These are phyloP conservation scores for Aspergillus eucalypticola DNA, from an alignment of 2,329 filamentous ascomycete genomes.

Conservation along the genomic window DNA sequence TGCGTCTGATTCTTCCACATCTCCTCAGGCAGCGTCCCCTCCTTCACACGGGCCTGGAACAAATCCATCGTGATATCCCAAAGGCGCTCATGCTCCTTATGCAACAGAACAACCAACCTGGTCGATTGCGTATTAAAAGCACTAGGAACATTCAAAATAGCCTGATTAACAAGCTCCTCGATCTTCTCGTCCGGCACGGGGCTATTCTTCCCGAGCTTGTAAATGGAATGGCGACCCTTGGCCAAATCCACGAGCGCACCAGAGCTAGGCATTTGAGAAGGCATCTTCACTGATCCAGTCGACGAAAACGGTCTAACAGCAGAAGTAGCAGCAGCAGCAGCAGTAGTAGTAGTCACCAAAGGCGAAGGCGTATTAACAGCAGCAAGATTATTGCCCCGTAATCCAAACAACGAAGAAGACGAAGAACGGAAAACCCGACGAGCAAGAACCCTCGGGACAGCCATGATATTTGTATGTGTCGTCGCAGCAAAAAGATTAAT, in stretches of 20 bases:
- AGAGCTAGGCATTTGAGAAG: constrained; percentile 14
- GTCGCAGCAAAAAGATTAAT: not conserved
- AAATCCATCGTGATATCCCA: constrained; percentile 72
- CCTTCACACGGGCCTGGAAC: constrained; percentile 68
- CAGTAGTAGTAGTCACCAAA: constrained; percentile 26
- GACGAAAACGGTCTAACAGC: constrained; percentile 19
- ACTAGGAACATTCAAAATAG: constrained; percentile 70
- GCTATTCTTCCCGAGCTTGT: constrained; percentile 36
- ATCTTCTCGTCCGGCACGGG: constrained; percentile 40
- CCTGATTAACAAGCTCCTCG: constrained; percentile 41
- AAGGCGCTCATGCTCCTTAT: constrained; percentile 80
- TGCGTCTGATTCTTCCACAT: constrained; percentile 54
- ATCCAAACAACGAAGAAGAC: not conserved
- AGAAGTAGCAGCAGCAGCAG: not conserved
- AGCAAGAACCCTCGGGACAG: not conserved
- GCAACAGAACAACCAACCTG: constrained; percentile 74
- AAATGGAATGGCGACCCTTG: constrained; percentile 39
- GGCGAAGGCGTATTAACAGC: constrained; percentile 10
- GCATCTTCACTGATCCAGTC: constrained; percentile 1
- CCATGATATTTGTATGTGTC: not conserved
- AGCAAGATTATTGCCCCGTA: too few relatives aligned
- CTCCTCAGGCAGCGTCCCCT: constrained; percentile 49
- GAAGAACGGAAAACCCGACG: not conserved
- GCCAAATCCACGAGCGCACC: constrained; percentile 33
- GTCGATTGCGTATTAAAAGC: constrained; percentile 89